Percentiles rank a stretch among this genome's conserved stretches.
Conservation (phyloP, 2,329 filamentous ascomycete species). For the Colletotrichum costaricense region DNA sequence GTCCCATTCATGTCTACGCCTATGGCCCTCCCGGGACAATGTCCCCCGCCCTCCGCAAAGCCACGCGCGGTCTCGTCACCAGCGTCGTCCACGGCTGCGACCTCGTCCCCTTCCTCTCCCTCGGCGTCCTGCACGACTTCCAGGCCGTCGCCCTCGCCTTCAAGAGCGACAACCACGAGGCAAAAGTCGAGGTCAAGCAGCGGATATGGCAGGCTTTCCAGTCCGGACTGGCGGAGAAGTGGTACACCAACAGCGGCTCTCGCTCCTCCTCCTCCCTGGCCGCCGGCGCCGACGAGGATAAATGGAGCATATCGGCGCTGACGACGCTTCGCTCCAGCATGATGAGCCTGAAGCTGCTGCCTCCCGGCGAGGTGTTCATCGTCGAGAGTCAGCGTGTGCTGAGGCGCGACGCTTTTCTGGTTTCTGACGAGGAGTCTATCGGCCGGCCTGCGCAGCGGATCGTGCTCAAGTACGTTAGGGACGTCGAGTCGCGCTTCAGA, state of each 20-base stretch:
- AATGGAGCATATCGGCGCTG: conserved; percentile 77
- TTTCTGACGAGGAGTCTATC: conserved; percentile 58
- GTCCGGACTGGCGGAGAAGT: conserved; percentile 70
- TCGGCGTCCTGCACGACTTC: conserved; percentile 80
- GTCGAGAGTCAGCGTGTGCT: conserved; percentile 77
- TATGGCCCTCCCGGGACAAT: conserved; percentile 81
- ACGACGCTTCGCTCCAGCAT: conserved; percentile 75
- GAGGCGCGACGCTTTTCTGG: conserved; percentile 72
- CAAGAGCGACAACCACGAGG: conserved; percentile 76
- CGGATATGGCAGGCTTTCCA: conserved; percentile 75
- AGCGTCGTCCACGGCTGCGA: conserved; percentile 80
- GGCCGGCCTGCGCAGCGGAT: conserved; percentile 75
- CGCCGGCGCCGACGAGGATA: conserved; percentile 65
- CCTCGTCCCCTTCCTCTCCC: conserved; percentile 78
- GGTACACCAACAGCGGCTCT: conserved; percentile 57
- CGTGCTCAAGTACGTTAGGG: conserved; percentile 76
- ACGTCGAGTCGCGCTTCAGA: conserved; percentile 77
- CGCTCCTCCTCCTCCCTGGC: conserved; percentile 38
- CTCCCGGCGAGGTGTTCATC: conserved; percentile 81
- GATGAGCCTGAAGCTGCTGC: conserved; percentile 76
- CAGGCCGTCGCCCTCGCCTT: conserved; percentile 79
- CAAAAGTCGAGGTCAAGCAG: conserved; percentile 73
- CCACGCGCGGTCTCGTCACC: conserved; percentile 80
- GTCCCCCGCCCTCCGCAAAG: conserved; percentile 75
- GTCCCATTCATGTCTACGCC: conserved; percentile 82